A percentile compares a stretch with the other conserved stretches of the same genome.
phyloP scores from a whole-genome alignment of 2,329 filamentous ascomycete genomes.

The Whalleya microplaca region DNA sequence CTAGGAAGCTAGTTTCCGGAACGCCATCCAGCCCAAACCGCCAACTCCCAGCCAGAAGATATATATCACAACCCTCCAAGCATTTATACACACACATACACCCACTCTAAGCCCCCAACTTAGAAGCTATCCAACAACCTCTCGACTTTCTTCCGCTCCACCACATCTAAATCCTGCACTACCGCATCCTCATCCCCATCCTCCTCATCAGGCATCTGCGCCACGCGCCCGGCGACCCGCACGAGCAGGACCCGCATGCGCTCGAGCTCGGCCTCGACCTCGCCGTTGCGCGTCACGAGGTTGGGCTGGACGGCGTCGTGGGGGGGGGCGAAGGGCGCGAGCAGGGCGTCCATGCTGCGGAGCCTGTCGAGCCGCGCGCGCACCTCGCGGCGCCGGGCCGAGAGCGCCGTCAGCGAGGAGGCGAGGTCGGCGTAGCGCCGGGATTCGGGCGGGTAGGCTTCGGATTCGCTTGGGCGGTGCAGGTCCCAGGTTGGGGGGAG shows the following conservation, averaged over 20 bases:
- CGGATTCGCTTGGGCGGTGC: conserved; percentile 38
- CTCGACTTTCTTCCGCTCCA: conserved; percentile 49
- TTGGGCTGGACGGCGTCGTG: conserved; percentile 61
- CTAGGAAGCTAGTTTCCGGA: neutral
- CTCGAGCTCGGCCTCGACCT: conserved; percentile 68
- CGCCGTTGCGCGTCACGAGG: conserved; percentile 65
- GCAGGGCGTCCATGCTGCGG: conserved; percentile 51
- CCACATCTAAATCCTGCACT: conserved; percentile 42
- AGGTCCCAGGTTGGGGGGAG: conserved; percentile 53
- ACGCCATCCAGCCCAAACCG: neutral
- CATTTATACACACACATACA: neutral
- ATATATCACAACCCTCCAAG: neutral
- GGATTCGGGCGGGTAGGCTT: conserved; percentile 50
- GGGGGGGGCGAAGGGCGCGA: conserved; percentile 51
- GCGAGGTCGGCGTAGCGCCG: conserved; percentile 56
- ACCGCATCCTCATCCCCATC: conserved; percentile 29
- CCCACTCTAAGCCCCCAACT: neutral
- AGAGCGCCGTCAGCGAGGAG: conserved; percentile 53
- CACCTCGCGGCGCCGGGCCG: conserved; percentile 45
- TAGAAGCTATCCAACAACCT: conserved; percentile 43
- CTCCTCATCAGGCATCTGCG: conserved; percentile 39
- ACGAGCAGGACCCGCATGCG: conserved; percentile 67
- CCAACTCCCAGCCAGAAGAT: neutral
- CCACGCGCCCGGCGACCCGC: conserved; percentile 60
- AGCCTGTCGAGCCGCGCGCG: conserved; percentile 50